Base-by-base conservation (phyloP, 768 basidiomycete species). In the Mycena polygramma region DNA sequence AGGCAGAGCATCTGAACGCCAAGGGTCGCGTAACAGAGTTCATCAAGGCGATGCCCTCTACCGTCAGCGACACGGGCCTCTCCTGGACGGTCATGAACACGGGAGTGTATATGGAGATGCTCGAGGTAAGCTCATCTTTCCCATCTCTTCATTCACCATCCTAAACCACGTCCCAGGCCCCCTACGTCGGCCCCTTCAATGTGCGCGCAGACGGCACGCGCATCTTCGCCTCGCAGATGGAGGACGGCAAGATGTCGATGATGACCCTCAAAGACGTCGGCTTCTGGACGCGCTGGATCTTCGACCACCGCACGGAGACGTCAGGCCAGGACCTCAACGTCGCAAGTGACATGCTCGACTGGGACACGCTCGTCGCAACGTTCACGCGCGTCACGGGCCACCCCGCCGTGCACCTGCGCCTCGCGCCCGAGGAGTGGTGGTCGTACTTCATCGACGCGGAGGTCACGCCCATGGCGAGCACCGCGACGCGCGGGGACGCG, bases 101-200 rank as follows among this genome's bases (percentile, higher is more conserved):
- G 1, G 81, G 83, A 2, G 81, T 82, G 11, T 85, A 85, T 70
- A 79, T 83, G 72, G 83, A 85, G 53, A 83, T 84, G 79, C 76
- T 84, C n/a, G 75, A 80, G 41, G 84, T 84, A 57, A 26, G 81
- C 15, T 35, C 17, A 51, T 58, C 19, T 35, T 51, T 13, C 24
- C 35, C 4, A 10, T n/a, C 45, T n/a, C 30, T 46, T 35, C 54
- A 19, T 46, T 41, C 61, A 9, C 22, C n/a, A 15, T 41, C 13
- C 46, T 52, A 37, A n/a, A 60, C 30, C 37, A 36, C 19, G 17
- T 20, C 19, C 51, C 53, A 75, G 71, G 59, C 48, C 20, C 51
- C 75, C 30, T 73, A 46, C 45, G 58, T 78, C 55, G 68, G 71
- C 20, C 77, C 77, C 17, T 68, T 73, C 58, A 73, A 75, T 52